phyloP scores from a whole-genome alignment of 192 early-diverging fungal genomes.

The Backusella psychrophila region DNA sequence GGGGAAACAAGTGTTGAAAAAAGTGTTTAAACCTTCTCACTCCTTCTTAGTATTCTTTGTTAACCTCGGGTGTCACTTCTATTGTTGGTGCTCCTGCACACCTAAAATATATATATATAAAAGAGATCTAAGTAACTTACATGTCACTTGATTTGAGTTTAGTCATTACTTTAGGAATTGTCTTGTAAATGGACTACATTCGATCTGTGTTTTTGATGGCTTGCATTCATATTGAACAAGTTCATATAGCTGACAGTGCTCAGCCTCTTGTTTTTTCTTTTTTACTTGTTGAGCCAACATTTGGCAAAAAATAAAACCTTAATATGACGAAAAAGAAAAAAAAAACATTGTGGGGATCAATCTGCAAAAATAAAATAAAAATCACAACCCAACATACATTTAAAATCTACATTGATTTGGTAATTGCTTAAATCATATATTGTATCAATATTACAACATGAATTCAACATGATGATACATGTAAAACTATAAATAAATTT shows the following conservation, averaged over 20 bases:
- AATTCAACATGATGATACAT: too few species aligned
- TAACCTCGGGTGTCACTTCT: neutral
- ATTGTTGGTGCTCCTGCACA: neutral
- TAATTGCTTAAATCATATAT: neutral
- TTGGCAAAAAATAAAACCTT: neutral
- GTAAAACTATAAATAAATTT: too few species aligned
- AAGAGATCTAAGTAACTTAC: too few species aligned
- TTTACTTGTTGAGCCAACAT: neutral
- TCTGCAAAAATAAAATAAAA: too few species aligned
- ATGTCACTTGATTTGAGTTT: too few species aligned
- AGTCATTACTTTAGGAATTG: neutral
- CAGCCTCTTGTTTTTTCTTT: neutral
- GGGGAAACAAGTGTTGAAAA: neutral
- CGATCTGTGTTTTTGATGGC: neutral
- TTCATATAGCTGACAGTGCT: neutral
- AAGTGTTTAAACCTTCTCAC: neutral
- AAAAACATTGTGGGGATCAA: too few species aligned
- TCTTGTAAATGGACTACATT: neutral
- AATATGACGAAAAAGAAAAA: neutral
- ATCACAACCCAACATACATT: neutral
- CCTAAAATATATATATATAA: neutral
- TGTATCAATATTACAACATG: neutral
- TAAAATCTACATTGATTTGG: neutral
- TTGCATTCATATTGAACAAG: conserved; percentile 1
- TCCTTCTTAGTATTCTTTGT: neutral